Percentiles rank a stretch among this genome's conserved stretches.
Conservation (phyloP, 345 rosid species). For the Barbarea vulgaris region DNA sequence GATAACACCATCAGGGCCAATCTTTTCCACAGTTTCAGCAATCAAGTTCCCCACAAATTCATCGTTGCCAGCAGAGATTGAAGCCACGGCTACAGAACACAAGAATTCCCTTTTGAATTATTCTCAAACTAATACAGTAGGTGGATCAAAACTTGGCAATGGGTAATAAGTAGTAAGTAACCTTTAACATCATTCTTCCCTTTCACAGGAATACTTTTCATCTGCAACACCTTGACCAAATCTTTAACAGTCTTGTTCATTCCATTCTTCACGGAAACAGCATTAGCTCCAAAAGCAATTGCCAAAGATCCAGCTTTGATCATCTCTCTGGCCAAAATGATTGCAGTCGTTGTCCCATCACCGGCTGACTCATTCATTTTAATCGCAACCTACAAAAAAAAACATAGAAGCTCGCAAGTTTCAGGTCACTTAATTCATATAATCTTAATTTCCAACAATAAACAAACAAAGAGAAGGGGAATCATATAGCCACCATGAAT, state of each 20-base stretch:
- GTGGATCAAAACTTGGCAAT: not conserved
- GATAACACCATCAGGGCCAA: conserved; percentile 88
- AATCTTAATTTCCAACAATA: not conserved
- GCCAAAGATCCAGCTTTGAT: conserved; percentile 72
- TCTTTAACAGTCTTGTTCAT: conserved; percentile 64
- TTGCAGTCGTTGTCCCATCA: conserved; percentile 89
- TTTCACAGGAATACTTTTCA: conserved; percentile 61
- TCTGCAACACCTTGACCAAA: conserved; percentile 53
- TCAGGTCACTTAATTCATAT: not conserved
- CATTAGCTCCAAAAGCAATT: conserved; percentile 81
- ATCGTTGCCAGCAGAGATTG: conserved; percentile 89
- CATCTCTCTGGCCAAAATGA: conserved; percentile 79
- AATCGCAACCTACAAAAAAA: conserved; percentile 65
- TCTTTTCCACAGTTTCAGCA: conserved; percentile 71
- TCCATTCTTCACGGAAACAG: conserved; percentile 69
- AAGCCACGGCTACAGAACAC: conserved; percentile 73
- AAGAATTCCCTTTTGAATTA: not conserved
- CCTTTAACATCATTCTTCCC: conserved; percentile 75
- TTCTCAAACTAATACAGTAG: not conserved
- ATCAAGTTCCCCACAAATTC: conserved; percentile 70
- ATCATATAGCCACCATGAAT: conserved; percentile 57
- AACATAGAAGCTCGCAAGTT: conserved; percentile 18
- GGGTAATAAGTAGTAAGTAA: conserved; percentile 20
- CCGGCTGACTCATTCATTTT: conserved; percentile 87
- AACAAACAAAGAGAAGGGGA: conserved; percentile 25